Evolutionary conservation across 495 filamentous ascomycete genomes (phyloP).

Genomic region (Xylaria grammica): DNA sequence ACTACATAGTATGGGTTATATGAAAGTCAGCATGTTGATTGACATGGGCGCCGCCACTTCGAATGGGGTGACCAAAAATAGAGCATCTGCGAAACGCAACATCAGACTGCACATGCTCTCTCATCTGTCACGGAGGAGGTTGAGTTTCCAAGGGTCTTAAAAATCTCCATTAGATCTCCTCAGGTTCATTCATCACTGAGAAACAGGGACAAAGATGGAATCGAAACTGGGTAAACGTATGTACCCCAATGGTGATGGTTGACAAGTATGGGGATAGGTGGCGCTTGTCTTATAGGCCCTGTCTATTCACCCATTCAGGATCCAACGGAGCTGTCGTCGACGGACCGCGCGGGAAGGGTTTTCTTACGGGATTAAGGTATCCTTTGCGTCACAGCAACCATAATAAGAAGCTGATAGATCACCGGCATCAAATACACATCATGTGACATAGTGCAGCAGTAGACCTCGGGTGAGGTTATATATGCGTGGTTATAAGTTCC

Average conservation of each 20-base stretch:
- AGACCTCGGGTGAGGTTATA: neutral
- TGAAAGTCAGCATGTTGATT: neutral
- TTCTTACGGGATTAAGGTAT: neutral
- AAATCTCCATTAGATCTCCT: no score
- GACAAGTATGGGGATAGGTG: neutral
- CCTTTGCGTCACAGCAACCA: no score
- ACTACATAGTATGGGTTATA: no score
- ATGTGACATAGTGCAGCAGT: slow-evolving; percentile 18
- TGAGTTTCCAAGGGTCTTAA: no score
- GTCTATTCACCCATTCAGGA: neutral
- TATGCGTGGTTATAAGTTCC: neutral
- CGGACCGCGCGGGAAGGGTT: neutral
- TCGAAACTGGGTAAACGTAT: no score
- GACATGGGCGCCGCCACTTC: neutral
- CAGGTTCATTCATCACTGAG: neutral
- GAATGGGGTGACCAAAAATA: neutral
- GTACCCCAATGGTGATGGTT: no score
- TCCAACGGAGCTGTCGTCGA: neutral
- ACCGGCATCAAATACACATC: slow-evolving; percentile 16
- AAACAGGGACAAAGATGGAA: no score
- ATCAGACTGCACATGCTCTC: neutral
- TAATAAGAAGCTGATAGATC: slow-evolving; percentile 2
- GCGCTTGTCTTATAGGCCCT: slow-evolving; percentile 2
- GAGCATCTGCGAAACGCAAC: neutral
- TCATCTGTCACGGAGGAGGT: neutral